Conservation (phyloP, 2,329 filamentous ascomycete species). For the Onygena corvina region DNA sequence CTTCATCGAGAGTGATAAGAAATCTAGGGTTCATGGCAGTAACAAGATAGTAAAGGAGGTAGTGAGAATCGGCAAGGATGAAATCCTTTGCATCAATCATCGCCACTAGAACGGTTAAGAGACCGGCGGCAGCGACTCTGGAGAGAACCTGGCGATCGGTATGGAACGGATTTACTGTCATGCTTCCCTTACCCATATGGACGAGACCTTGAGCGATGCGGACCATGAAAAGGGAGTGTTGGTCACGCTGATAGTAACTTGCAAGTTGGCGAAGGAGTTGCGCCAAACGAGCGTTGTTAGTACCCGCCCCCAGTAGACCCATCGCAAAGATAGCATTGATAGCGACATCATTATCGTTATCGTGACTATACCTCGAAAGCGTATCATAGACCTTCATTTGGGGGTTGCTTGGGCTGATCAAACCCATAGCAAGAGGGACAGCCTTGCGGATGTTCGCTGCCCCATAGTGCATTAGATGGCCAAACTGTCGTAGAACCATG, state of each 20-base stretch:
- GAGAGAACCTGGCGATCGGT: constrained; percentile 94
- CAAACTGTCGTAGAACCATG: constrained; percentile 95
- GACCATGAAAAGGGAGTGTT: constrained; percentile 97
- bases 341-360: constrained; percentile 95
- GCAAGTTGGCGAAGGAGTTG: constrained; percentile 89
- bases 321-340: constrained; percentile 99
- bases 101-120: constrained; percentile 79
- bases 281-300: constrained; percentile 92
- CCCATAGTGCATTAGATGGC: constrained; percentile 97
- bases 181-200: constrained; percentile 98
- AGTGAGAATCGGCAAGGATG: constrained; percentile 61
- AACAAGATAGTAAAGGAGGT: constrained; percentile 92
- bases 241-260: constrained; percentile 94
- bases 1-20: constrained; percentile 89
- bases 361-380: constrained; percentile 90
- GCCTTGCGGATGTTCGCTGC: constrained; percentile 94
- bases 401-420: constrained; percentile 93
- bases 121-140: constrained; percentile 73
- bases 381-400: constrained; percentile 99
- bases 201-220: constrained; percentile 93
- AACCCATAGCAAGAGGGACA: constrained; percentile 89
- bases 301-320: constrained; percentile 91
- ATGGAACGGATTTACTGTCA: constrained; percentile 97
- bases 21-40: constrained; percentile 95
- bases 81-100: constrained; percentile 93